Conservation (phyloP, 2,329 filamentous ascomycete genomes). For the Fusarium chuoi region DNA sequence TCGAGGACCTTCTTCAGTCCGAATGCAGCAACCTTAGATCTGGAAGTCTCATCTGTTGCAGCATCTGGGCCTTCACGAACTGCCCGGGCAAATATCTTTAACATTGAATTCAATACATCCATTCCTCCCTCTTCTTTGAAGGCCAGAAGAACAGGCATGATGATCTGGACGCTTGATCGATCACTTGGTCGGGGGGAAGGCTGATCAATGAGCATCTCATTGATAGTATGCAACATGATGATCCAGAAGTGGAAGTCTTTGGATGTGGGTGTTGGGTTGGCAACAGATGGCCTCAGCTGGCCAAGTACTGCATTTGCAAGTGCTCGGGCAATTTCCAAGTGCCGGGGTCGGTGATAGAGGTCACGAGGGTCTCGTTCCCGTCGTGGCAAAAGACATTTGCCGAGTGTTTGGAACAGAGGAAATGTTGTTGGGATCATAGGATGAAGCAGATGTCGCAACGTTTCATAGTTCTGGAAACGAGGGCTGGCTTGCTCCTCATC, state of each 20-base stretch:
- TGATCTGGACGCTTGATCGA: constrained; percentile 63
- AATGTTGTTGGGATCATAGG: constrained; percentile 83
- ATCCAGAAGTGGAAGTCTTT: constrained; percentile 85
- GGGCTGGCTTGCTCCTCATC: constrained; percentile 56
- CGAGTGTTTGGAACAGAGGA: constrained; percentile 85
- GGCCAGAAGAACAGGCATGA: constrained; percentile 82
- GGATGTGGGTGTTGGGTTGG: constrained; percentile 58
- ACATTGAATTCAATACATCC: constrained; percentile 75
- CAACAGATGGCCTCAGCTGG: constrained; percentile 66
- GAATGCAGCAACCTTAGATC: constrained; percentile 61
- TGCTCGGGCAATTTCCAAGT: constrained; percentile 68
- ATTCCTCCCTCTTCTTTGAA: constrained; percentile 88
- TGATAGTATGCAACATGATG: constrained; percentile 79
- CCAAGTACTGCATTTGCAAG: constrained; percentile 77
- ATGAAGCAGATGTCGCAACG: constrained; percentile 79
- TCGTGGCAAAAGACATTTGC: constrained; percentile 81
- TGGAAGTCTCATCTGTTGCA: constrained; percentile 57
- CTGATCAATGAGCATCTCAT: constrained; percentile 80
- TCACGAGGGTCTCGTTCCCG: constrained; percentile 70
- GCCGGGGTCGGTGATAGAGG: constrained; percentile 62
- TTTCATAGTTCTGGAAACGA: constrained; percentile 78
- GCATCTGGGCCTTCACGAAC: constrained; percentile 51
- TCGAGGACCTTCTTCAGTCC: constrained; percentile 85
- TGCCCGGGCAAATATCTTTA: constrained; percentile 68
- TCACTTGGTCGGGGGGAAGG: constrained; percentile 59